phyloP scores from a whole-genome alignment of 148 eudicot genomes.

The Rhododendron mucronatum region DNA sequence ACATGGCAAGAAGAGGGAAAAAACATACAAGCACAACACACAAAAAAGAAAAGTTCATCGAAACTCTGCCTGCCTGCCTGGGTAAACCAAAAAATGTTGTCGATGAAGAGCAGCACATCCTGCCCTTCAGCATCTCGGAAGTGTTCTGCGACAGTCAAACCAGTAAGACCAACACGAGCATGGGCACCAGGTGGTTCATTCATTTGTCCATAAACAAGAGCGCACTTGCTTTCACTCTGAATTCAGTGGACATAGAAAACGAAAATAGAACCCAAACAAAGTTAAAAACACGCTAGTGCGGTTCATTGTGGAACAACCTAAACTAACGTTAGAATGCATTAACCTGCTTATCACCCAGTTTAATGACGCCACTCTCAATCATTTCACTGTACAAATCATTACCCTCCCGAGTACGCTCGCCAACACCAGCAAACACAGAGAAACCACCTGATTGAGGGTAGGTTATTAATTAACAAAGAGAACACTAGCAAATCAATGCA shows the following conservation, averaged over 20 bases:
- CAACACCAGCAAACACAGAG: conserved; percentile 79
- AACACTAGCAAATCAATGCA: background rate
- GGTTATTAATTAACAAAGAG: background rate
- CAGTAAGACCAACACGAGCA: conserved; percentile 97
- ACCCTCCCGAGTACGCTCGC: conserved; percentile 90
- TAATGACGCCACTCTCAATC: conserved; percentile 97
- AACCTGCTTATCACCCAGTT: conserved; percentile 96
- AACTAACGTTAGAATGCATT: background rate
- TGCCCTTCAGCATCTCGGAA: conserved; percentile 97
- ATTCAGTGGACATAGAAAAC: background rate
- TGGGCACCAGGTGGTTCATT: conserved; percentile 99
- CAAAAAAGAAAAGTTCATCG: background rate
- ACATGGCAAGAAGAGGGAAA: background rate
- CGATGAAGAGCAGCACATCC: conserved; percentile 93
- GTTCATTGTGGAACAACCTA: background rate
- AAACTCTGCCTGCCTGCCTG: conserved; percentile 40
- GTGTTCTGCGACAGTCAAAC: conserved; percentile 85
- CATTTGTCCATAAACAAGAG: conserved; percentile 96
- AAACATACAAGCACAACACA: background rate
- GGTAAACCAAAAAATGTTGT: conserved; percentile 94
- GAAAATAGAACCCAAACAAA: background rate
- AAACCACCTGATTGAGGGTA: conserved; percentile 49
- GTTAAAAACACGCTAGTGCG: background rate
- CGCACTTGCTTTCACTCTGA: conserved; percentile 75
- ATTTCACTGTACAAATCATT: conserved; percentile 95